These are phyloP conservation scores for Xylariales sp. DNA, from an alignment of 2,329 filamentous ascomycete species.

Conservation along the genomic window DNA sequence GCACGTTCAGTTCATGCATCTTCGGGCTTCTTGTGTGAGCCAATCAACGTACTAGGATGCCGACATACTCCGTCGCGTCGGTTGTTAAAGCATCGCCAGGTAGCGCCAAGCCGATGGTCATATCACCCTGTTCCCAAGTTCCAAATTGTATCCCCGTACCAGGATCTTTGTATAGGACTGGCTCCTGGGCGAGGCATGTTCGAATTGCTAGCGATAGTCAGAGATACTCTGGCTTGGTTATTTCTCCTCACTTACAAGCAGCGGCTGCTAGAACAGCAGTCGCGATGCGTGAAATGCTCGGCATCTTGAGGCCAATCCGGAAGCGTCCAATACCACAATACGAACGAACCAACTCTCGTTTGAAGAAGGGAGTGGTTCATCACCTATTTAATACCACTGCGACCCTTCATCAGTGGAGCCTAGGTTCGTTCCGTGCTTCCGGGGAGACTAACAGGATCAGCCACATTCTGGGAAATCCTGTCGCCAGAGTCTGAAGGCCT, in stretches of 20 bases:
- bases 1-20: constrained; percentile 26
- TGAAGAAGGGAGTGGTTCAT: constrained; percentile 33
- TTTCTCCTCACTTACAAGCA: constrained; percentile 42
- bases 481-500: constrained; percentile 30
- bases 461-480: constrained; percentile 27
- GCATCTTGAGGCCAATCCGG: constrained; percentile 47
- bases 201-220: constrained; percentile 44
- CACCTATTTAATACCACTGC: constrained; percentile 45
- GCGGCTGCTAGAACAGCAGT: constrained; percentile 48
- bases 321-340: constrained; percentile 43
- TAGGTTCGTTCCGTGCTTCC: constrained; percentile 44
- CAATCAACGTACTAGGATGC: constrained; percentile 45
- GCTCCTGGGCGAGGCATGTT: constrained; percentile 46
- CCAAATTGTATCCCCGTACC: constrained; percentile 48
- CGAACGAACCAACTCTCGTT: constrained; percentile 28
- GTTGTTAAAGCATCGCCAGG: constrained; percentile 48
- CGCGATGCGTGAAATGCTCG: constrained; percentile 46
- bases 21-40: background rate
- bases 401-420: constrained; percentile 33
- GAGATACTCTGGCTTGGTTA: constrained; percentile 12
- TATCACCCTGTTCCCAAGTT: constrained; percentile 46
- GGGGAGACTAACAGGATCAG: constrained; percentile 43
- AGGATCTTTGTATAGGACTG: constrained; percentile 47
- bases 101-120: constrained; percentile 47
- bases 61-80: constrained; percentile 49